Evolutionary conservation across 495 filamentous ascomycete genomes (phyloP).

Genomic region (Mycothermus thermophilus): DNA sequence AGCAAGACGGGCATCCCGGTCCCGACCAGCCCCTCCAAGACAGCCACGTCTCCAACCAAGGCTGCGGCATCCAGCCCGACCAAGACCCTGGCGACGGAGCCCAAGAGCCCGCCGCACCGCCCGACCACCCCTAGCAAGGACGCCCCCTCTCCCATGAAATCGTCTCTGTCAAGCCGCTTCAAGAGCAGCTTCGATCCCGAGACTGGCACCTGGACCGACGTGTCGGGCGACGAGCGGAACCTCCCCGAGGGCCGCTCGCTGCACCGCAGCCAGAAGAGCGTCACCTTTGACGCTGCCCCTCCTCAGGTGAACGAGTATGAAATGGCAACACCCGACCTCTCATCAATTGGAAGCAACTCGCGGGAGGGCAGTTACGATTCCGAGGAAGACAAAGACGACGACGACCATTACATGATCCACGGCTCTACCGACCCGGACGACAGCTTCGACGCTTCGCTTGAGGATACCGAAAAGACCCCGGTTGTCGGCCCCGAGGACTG

Average conservation of each 20-base stretch:
- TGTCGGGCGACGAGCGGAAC: slow-evolving; percentile 35
- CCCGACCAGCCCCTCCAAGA: slow-evolving; percentile 24
- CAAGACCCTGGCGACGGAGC: slow-evolving; percentile 17
- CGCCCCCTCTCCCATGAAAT: slow-evolving; percentile 68
- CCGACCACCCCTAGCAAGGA: slow-evolving; percentile 57
- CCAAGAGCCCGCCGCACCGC: slow-evolving; percentile 9
- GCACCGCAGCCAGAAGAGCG: slow-evolving; percentile 81
- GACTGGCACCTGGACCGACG: slow-evolving; percentile 58
- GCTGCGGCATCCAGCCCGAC: slow-evolving; percentile 9
- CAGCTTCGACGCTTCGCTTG: slow-evolving; percentile 84
- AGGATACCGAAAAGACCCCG: slow-evolving; percentile 92
- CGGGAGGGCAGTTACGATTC: slow-evolving; percentile 87
- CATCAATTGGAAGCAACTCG: slow-evolving; percentile 74
- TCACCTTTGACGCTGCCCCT: slow-evolving; percentile 88
- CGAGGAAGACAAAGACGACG: slow-evolving; percentile 53
- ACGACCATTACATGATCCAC: slow-evolving; percentile 56
- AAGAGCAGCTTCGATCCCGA: slow-evolving; percentile 60
- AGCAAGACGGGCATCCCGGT: slow-evolving; percentile 35
- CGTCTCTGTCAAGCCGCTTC: slow-evolving; percentile 61
- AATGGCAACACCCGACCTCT: slow-evolving; percentile 89
- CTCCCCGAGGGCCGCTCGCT: slow-evolving; percentile 44
- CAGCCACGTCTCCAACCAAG: too few species aligned
- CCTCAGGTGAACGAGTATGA: slow-evolving; percentile 95
- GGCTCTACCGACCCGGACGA: slow-evolving; percentile 61
- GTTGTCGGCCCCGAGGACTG: slow-evolving; percentile 94